Evolutionary conservation across 176 grass and related monocot genomes (phyloP), one percentile per base, ranked within the genome.

Genomic region (barley (Hordeum vulgare)): DNA sequence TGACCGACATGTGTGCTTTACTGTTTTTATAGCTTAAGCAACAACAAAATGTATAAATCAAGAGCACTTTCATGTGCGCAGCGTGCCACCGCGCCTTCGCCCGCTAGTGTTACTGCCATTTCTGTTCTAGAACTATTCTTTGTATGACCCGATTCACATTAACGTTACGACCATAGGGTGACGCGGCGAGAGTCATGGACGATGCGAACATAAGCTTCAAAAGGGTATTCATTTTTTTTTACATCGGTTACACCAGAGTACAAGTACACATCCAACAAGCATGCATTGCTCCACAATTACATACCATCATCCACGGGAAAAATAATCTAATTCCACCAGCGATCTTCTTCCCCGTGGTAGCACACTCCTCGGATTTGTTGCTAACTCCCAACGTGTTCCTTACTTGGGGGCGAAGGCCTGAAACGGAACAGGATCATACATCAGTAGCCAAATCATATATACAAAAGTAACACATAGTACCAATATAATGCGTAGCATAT

Each of bases 391-490:
- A 61, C 21, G 23, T 14, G 24, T 9, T 47, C 83, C 80, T 99
- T 81, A 99, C 86, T 96, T 96, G 25, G 93, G 85, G 49, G 66
- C 88, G 87, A 99, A 99, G 36, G 93, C 96, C 93, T 96, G 66
- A 20, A 85, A 61, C 9, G 9, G 27, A 29, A 29, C 36, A 35
- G 76, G 66, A 61, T 66, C 51, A 61, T 26, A 14, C 25, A 40
- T 91, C 8, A 88, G 57, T 63, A 56, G 54, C 24, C 28, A 56
- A 34, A n/a, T 25, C 39, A 27, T 36, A 20, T 1, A 44, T 13
- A 49, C 5, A 33, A 3, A 45, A 1, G 31, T 33, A 33, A 15
- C 14, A 47, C 14, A 47, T 15, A 14, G 13, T 15, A 7, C 47
- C 45, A 49, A 49, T 49, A 17, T 49, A 51, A 51, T 72, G 24